Base-by-base conservation (phyloP, 768 basidiomycete species). In the Tulasnella sp. region DNA sequence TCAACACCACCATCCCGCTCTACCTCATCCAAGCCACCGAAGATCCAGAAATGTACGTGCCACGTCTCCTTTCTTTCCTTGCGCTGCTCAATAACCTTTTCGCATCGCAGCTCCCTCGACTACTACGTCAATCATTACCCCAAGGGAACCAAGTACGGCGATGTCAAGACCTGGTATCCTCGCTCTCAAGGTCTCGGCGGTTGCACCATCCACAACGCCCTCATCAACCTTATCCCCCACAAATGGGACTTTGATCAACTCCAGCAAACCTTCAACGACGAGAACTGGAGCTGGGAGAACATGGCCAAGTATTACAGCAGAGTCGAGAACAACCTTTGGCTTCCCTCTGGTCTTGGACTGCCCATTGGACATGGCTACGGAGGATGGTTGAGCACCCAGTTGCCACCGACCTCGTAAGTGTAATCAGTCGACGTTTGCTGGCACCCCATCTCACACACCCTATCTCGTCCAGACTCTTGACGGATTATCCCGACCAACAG, bases 181-280 rank as follows among this genome's bases (percentile, higher is more conserved):
- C 52, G 74, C 5, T 58, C 74, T 37, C 74, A 75, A 67, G 74
- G 54, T 67, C 38, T 67, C 34, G 49, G 49, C 22, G 58, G 74
- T 49, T 64, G 52, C 45, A 64, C 52, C 31, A 67, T 64, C 74
- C 74, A 75, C 58, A 75, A 75, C 38, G 74, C 74, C 42, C 58
- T 75, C 45, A 75, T 75, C 67, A 75, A 58, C 64, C 74, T 68
- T 9, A 75, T 75, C 58, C 74, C 74, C 22, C 74, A 75, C 45
- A 75, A 58, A n/a, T 75, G 74, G 74, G 74, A 75, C 42, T 75
- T 67, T 49, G 64, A 75, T 5, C 37, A 36, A 15, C 58, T 75
- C 25, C 22, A 75, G 58, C 8, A 31, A 0, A 37, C 25, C 36
- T 75, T 75, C 45, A 36, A 49, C 25, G 74, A 75, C 64, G 31